Evolutionary conservation across 441 rosid species (phyloP), one percentile per base, ranked within the genome.

Genomic region (Pelargonium fulgidum): DNA sequence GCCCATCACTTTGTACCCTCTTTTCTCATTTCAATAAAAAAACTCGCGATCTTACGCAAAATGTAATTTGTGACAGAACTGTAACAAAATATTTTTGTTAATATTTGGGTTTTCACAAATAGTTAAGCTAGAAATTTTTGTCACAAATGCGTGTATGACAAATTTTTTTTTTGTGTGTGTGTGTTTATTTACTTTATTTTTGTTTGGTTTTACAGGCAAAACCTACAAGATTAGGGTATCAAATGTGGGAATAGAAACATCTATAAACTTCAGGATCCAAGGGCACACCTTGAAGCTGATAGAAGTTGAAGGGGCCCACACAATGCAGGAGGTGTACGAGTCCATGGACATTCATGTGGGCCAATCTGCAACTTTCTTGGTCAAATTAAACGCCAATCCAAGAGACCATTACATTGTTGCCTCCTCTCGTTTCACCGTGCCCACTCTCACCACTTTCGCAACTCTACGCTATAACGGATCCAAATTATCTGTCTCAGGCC

Each of bases 261-360:
- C 98, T 5, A 76, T 90, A 67, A 92, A 92, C 82, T 87, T 92
- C 83, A 84, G 89, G 78, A 86, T 92, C 81, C 96, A 88, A 76
- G 91, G 90, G 62, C 96, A 90, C 65, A 26, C 36, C 52, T 68
- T 92, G 87, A 82, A 76, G 20, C 89, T 90, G 9, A 80, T 88
- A 8, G 96, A 92, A 82, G 91, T 89, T 20, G 98, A 88, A 83
- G 96, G 96, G 64, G 72, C 86, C 66, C 94, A 92, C 70, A 80
- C 85, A 0, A 5, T 87, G 47, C 87, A 90, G 76, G 93, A 90
- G 44, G 65, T 48, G 3, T 92, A 89, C 13, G 82, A 80, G 47
- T 85, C 95, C 7, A 78, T 92, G 47, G 98, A 90, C 64, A 77
- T 92, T 66, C 98, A 90, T 56, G 79, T 68, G 20, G 95, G 98